Base-by-base conservation (phyloP, 306 rosid genomes). In the Amphicarpaea edgeworthii region DNA sequence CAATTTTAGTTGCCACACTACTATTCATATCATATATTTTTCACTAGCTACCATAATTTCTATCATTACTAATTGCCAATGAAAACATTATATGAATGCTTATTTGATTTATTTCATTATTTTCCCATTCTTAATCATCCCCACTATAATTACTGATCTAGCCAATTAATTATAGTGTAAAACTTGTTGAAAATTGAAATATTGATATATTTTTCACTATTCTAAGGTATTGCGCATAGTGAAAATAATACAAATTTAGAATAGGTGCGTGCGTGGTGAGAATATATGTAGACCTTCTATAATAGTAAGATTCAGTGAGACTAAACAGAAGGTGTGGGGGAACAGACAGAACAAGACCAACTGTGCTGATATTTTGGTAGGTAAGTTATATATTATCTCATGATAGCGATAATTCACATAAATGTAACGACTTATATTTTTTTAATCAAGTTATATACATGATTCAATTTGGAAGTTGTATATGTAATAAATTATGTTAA, bases 351-450 rank as follows among this genome's bases (percentile, higher is more conserved):
- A 24, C n/a, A 63, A 51, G 8, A 50, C 4, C 17, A 79, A 61
- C 67, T 70, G 58, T 70, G 46, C 10, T 55, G 50, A 70, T 54
- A 37, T 45, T 8, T 40, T 68, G 76, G 61, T 43, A 43, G 49
- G 59, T 54, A 41, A 67, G 30, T 42, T 17, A 38, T 20, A 30
- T 5, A 28, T 26, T n/a, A n/a, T n/a, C n/a, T n/a, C n/a, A n/a
- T n/a, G n/a, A n/a, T n/a, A n/a, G n/a, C n/a, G n/a, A n/a, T n/a
- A n/a, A n/a, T n/a, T n/a, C n/a, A n/a, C n/a, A n/a, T n/a, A n/a
- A n/a, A n/a, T n/a, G n/a, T n/a, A n/a, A n/a, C n/a, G n/a, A n/a
- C n/a, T n/a, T n/a, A n/a, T n/a, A n/a, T n/a, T n/a, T n/a, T n/a
- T n/a, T n/a, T n/a, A n/a, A n/a, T n/a, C n/a, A n/a, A n/a, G n/a